Base-by-base conservation (phyloP, 345 rosid species). In the Sonneratia alba region DNA sequence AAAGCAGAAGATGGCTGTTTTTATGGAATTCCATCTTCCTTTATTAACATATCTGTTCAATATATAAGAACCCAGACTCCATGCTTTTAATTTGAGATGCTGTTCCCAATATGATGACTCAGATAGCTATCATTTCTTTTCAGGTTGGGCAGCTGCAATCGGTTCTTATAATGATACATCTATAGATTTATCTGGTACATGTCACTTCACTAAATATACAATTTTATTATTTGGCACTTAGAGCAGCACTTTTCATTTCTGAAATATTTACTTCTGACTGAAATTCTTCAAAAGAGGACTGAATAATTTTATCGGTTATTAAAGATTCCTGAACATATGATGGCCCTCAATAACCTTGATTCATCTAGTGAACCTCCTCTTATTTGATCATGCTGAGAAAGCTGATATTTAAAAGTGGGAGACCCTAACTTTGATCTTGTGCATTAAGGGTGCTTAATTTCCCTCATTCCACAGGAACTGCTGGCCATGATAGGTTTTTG, bases 101-200 rank as follows among this genome's bases (percentile, higher is more conserved):
- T 1, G 8, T 22, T 68, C 6, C 36, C 43, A 22, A 14, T 43
- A 24, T 40, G 6, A 15, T 72, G 27, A 48, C 47, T 49, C 53
- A 14, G 32, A 14, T 53, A 21, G 68, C 64, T 49, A 37, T 32
- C 42, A n/a, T 48, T 61, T 48, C 6, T n/a, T 62, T 81, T 82
- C 90, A 93, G 98, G 98, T 55, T 88, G 96, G 92, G 85, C 83
- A 71, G 74, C 78, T 80, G 88, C 79, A 74, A 76, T 87, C 81
- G 75, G 72, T 64, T 73, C 43, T 32, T 89, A 77, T 84, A 77
- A 86, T 76, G 89, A 89, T 75, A 34, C 81, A 61, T 73, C 85
- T 1, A 68, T 87, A 79, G 94, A 91, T 75, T 77, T 79, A 83
- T 89, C 96, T 74, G 96, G 98, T 93, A 84, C 43, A 67, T 53